Conservation (phyloP, 2,329 filamentous ascomycete genomes). For the Fusarium albidum region DNA sequence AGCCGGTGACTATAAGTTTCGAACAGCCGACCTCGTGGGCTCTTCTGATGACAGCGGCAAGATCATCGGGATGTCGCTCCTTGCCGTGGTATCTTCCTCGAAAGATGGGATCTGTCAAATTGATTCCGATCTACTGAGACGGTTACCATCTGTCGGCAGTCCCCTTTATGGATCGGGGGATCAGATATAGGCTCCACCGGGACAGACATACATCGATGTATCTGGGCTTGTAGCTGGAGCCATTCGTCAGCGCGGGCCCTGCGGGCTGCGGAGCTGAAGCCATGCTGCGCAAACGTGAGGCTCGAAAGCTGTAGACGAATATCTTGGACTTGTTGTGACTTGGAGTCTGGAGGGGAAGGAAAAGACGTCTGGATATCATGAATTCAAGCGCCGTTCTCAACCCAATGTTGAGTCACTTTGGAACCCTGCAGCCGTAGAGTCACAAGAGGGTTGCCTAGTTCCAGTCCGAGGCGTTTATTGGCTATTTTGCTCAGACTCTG, state of each 20-base stretch:
- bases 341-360: slow-evolving; percentile 21
- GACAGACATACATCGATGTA: slow-evolving; percentile 67
- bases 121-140: slow-evolving; percentile 80
- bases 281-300: slow-evolving; percentile 37
- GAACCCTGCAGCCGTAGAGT: slow-evolving; percentile 11
- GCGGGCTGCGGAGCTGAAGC: slow-evolving; percentile 34
- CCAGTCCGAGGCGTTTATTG: slow-evolving; percentile 27
- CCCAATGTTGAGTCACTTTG: slow-evolving; percentile 26
- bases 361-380: slow-evolving; percentile 36
- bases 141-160: slow-evolving; percentile 28
- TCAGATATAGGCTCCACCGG: slow-evolving; percentile 13
- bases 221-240: slow-evolving; percentile 51
- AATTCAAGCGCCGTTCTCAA: slow-evolving; percentile 11
- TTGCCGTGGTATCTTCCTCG: slow-evolving; percentile 84
- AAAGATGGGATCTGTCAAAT: slow-evolving; percentile 92
- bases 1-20: slow-evolving; percentile 94
- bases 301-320: slow-evolving; percentile 7
- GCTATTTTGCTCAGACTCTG: slow-evolving; percentile 16
- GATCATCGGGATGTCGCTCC: slow-evolving; percentile 76
- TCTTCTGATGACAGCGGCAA: slow-evolving; percentile 78
- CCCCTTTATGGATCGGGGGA: slow-evolving; percentile 5
- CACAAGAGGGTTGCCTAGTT: slow-evolving; percentile 3
- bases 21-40: slow-evolving; percentile 80
- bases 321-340: slow-evolving; percentile 5
- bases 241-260: slow-evolving; percentile 22